phyloP scores from a whole-genome alignment of 768 basidiomycete species.

The Daedalea quercina region DNA sequence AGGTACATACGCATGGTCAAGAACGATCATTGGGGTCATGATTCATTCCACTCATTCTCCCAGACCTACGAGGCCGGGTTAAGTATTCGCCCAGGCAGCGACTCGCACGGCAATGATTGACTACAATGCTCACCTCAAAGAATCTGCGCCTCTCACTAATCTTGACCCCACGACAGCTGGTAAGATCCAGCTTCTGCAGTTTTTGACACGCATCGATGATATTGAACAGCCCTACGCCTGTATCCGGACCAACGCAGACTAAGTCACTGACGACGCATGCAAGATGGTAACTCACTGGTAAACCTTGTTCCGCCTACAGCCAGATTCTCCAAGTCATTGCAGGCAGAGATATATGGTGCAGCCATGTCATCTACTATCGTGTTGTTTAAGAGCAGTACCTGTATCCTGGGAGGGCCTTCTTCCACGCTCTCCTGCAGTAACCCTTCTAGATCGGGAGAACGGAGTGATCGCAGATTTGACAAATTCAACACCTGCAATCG shows the following conservation, averaged over 20 bases:
- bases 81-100: too few species aligned
- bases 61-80: constrained; percentile 1
- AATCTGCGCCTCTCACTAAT: constrained; percentile 56
- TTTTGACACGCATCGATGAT: constrained; percentile 52
- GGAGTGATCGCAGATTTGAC: constrained; percentile 43
- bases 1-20: too few species aligned
- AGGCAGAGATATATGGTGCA: constrained; percentile 44
- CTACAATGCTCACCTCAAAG: constrained; percentile 49
- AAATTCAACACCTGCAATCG: constrained; percentile 51
- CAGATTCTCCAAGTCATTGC: constrained; percentile 39
- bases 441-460: constrained; percentile 44
- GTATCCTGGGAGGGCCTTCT: constrained; percentile 31
- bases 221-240: constrained; percentile 47
- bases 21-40: too few species aligned
- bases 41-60: constrained; percentile 25
- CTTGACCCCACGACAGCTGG: constrained; percentile 57
- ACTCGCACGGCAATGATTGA: too few species aligned
- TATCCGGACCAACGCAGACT: not conserved
- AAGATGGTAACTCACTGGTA: constrained; percentile 36
- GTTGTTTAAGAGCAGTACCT: constrained; percentile 49
- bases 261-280: not conserved
- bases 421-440: constrained; percentile 32
- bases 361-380: constrained; percentile 57
- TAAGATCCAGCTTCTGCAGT: constrained; percentile 52
- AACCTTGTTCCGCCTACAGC: constrained; percentile 54